A percentile compares a stretch with the other conserved stretches of the same genome.
Conservation (phyloP, 2,329 filamentous ascomycete genomes). For the Grosmannia clavigera region DNA sequence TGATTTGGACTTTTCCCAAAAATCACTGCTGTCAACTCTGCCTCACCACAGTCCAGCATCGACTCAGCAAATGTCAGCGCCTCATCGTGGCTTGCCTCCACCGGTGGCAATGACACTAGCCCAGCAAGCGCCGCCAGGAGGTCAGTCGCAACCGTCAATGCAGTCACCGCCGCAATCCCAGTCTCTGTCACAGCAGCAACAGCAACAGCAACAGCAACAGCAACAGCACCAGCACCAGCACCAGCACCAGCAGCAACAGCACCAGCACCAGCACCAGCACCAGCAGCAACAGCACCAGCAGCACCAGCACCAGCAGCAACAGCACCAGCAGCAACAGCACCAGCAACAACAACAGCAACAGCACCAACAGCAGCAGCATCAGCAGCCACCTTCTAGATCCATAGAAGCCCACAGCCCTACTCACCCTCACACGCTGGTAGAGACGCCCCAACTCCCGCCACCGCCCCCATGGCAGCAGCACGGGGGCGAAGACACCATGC, state of each 20-base stretch:
- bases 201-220: background rate
- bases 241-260: background rate
- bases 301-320: background rate
- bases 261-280: background rate
- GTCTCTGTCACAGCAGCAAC: background rate
- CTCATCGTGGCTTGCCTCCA: conserved; percentile 57
- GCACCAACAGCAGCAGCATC: background rate
- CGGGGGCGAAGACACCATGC: conserved; percentile 57
- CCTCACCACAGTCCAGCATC: conserved; percentile 33
- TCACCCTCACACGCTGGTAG: background rate
- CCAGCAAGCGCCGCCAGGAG: conserved; percentile 26
- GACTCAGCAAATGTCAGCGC: conserved; percentile 51
- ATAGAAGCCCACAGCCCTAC: background rate
- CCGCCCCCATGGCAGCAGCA: conserved; percentile 28
- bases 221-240: no score
- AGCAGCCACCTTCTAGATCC: background rate
- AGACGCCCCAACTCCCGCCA: conserved; percentile 6
- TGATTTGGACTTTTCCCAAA: conserved; percentile 33
- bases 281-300: background rate
- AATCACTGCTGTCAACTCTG: conserved; percentile 25
- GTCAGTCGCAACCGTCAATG: conserved; percentile 14
- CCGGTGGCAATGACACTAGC: conserved; percentile 53
- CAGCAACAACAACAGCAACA: background rate
- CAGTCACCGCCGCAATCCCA: conserved; percentile 20
- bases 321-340: background rate